Evolutionary conservation across 306 rosid genomes (phyloP), one percentile per base, ranked within the genome.

Genomic region (Geum urbanum): DNA sequence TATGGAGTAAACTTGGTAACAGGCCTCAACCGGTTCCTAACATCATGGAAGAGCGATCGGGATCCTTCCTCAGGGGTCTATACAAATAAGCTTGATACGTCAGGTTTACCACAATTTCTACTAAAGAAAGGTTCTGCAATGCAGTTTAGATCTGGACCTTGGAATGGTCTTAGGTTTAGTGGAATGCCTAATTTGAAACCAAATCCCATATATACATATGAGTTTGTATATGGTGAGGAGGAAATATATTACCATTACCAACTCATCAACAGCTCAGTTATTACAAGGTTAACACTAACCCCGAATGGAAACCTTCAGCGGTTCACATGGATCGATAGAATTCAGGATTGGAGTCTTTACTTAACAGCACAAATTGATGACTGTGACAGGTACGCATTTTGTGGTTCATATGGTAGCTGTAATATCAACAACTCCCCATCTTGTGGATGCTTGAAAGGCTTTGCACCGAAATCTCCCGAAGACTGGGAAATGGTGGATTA

Each of bases 331-430:
- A 71, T 57, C 46, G 74, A 58, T 39, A 32, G 48, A 71, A 71
- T 49, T 9, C 62, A 71, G 66, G 67, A 43, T 14, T 71, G 67
- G 67, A 57, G 51, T 20, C 35, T 70, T 24, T 70, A 57, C 74
- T 70, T 70, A 56, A 43, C 56, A 22, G 74, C 47, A 44, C 66
- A 57, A 5, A 70, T 70, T 14, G 74, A 71, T 24, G 67, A 58
- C n/a, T 58, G 74, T 27, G 74, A 71, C 9, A 45, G 67, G 57
- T 58, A 44, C 27, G 66, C 56, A 10, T 2, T 27, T 16, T 84
- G 88, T 73, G 84, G 88, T 49, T 73, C 62, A 13, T 43, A 81
- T 49, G 88, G 88, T 5, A 73, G 7, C 49, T 84, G 88, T 52
- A 48, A 22, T 4, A 78, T 66, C 39, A 54, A 63, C 57, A 73